These are phyloP conservation scores for Penicillium fimorum DNA, from an alignment of 495 filamentous ascomycete genomes.

Conservation along the genomic window DNA sequence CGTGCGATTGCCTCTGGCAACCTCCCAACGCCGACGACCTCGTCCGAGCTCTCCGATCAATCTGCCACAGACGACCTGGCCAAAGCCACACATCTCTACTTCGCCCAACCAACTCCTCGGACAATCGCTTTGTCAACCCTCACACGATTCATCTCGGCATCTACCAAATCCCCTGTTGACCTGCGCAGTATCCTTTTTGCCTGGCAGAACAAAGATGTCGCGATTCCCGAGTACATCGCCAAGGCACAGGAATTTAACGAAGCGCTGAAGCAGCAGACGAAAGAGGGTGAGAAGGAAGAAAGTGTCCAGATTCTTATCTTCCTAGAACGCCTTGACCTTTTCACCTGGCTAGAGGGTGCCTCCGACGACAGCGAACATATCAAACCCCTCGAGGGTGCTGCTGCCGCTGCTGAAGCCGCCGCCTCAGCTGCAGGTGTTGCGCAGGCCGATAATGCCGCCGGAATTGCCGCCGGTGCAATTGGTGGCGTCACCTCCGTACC, in stretches of 20 bases:
- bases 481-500: conserved; percentile 40
- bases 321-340: conserved; percentile 83
- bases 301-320: conserved; percentile 81
- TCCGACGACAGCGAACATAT: conserved; percentile 91
- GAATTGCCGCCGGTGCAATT: conserved; percentile 43
- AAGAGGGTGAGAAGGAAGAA: conserved; percentile 45
- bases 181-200: conserved; percentile 93
- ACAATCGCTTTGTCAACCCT: conserved; percentile 70
- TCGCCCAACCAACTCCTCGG: conserved; percentile 60
- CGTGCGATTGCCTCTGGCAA: conserved; percentile 67
- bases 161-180: conserved; percentile 66
- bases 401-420: conserved; percentile 50
- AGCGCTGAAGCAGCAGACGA: conserved; percentile 60
- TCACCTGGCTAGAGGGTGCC: conserved; percentile 87
- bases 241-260: conserved; percentile 78
- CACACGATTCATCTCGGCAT: conserved; percentile 78
- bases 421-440: conserved; percentile 44
- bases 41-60: conserved; percentile 53
- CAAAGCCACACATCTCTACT: conserved; percentile 77
- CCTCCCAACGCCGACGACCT: conserved; percentile 67
- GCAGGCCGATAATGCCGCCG: conserved; percentile 36
- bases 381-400: conserved; percentile 68
- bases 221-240: conserved; percentile 85
- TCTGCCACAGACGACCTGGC: conserved; percentile 59
- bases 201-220: conserved; percentile 85